A percentile compares a stretch with the other conserved stretches of the same genome.
phyloP scores from a whole-genome alignment of 108 stramenopile genomes.

The Chaetoceros muelleri region DNA sequence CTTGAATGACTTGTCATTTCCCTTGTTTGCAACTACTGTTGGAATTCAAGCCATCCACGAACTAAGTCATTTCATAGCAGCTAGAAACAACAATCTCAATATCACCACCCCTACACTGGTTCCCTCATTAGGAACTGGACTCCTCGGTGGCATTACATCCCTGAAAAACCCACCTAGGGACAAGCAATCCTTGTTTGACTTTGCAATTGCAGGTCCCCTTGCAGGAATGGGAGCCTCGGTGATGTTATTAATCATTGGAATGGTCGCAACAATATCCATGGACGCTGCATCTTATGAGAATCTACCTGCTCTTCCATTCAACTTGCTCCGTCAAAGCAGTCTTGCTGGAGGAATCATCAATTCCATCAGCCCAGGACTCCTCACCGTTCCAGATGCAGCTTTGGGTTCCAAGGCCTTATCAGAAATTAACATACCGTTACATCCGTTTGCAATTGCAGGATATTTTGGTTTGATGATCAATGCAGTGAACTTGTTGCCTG shows the following conservation, averaged over 20 bases:
- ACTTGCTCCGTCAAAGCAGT: conserved; percentile 58
- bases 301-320: conserved; percentile 60
- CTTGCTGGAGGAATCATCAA: conserved; percentile 72
- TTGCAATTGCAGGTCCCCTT: conserved; percentile 63
- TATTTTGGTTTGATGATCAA: conserved; percentile 66
- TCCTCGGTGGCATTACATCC: conserved; percentile 57
- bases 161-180: conserved; percentile 62
- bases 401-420: conserved; percentile 34
- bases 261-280: conserved; percentile 33
- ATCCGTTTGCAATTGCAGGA: conserved; percentile 75
- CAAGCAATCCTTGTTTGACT: conserved; percentile 62
- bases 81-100: conserved; percentile 36
- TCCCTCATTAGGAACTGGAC: conserved; percentile 65
- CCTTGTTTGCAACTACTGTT: conserved; percentile 57
- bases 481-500: conserved; percentile 54
- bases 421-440: conserved; percentile 51
- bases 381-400: conserved; percentile 62
- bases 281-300: conserved; percentile 34
- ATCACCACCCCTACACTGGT: conserved; percentile 63
- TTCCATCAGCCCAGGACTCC: conserved; percentile 41
- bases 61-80: conserved; percentile 40
- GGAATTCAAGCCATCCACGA: conserved; percentile 58
- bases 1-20: conserved; percentile 62
- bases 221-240: conserved; percentile 56
- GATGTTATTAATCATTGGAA: conserved; percentile 36